phyloP scores from a whole-genome alignment of 768 basidiomycete genomes.

The Agrocybe chaxingu region DNA sequence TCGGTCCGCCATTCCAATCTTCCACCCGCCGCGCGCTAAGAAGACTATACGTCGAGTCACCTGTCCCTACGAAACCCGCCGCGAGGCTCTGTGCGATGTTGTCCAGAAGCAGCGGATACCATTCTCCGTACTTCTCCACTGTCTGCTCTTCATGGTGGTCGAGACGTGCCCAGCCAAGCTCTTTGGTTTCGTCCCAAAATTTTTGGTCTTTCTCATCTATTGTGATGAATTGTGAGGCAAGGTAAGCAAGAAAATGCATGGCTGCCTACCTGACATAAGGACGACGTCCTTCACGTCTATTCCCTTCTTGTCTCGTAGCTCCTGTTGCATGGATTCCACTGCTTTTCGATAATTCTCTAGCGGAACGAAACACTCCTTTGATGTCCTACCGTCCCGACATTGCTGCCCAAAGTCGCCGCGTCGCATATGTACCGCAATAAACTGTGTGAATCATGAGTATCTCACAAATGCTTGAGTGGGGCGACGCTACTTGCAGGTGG shows the following conservation, averaged over 20 bases:
- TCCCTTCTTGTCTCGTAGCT: conserved; percentile 24
- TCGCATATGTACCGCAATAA: conserved; percentile 43
- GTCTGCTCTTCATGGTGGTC: conserved; percentile 33
- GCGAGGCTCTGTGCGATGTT: conserved; percentile 51
- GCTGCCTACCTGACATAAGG: conserved; percentile 34
- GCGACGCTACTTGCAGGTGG: conserved; percentile 28
- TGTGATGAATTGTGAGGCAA: background rate
- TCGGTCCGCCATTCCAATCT: conserved; percentile 49
- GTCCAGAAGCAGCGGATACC: conserved; percentile 50
- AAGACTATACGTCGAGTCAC: conserved; percentile 51
- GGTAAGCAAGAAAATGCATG: background rate
- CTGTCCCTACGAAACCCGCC: conserved; percentile 54
- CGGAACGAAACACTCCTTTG: conserved; percentile 33
- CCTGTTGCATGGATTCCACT: conserved; percentile 33
- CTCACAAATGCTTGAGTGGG: no score
- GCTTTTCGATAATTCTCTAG: conserved; percentile 28
- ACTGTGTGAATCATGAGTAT: conserved; percentile 11
- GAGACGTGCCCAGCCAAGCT: conserved; percentile 36
- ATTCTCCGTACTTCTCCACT: conserved; percentile 30
- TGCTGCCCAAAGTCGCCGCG: conserved; percentile 35
- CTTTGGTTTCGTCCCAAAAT: conserved; percentile 34
- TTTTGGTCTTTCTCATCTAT: conserved; percentile 37
- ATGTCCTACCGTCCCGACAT: conserved; percentile 11
- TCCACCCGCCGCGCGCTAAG: conserved; percentile 48
- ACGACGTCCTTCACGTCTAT: conserved; percentile 31